Conservation (phyloP, 2,329 filamentous ascomycete species). For the Aureobasidium sp. region DNA sequence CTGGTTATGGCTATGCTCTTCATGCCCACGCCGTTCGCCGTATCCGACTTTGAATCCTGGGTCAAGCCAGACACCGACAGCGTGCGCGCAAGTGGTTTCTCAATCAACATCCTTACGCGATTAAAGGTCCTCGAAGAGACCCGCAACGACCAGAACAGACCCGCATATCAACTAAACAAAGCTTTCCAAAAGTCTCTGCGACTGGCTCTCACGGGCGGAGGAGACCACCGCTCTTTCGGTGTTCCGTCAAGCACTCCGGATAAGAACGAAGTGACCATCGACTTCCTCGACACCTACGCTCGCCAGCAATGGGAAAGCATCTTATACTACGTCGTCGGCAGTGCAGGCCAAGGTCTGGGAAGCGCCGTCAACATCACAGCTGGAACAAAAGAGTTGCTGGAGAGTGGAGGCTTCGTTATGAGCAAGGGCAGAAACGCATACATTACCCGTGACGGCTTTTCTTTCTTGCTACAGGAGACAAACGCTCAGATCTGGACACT, state of each 20-base stretch:
- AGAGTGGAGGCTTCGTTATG: conserved; percentile 73
- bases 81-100: conserved; percentile 62
- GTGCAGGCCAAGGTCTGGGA: conserved; percentile 49
- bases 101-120: conserved; percentile 68
- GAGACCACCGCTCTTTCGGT: conserved; percentile 80
- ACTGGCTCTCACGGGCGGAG: conserved; percentile 78
- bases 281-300: conserved; percentile 76
- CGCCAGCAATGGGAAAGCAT: conserved; percentile 92
- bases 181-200: conserved; percentile 79
- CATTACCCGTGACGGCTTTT: conserved; percentile 91
- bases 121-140: conserved; percentile 71
- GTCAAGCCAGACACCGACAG: conserved; percentile 52
- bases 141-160: conserved; percentile 47
- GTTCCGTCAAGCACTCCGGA: conserved; percentile 63
- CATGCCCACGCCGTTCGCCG: conserved; percentile 68
- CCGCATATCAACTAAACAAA: conserved; percentile 66
- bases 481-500: conserved; percentile 97
- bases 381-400: conserved; percentile 75
- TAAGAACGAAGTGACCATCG: conserved; percentile 55
- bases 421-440: conserved; percentile 41
- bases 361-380: conserved; percentile 43
- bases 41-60: conserved; percentile 79
- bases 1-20: conserved; percentile 95
- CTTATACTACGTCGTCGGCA: conserved; percentile 86
- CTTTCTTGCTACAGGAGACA: conserved; percentile 86